Evolutionary conservation across 495 filamentous ascomycete genomes (phyloP).

Genomic region (Pseudomonodictys pantanalensis): DNA sequence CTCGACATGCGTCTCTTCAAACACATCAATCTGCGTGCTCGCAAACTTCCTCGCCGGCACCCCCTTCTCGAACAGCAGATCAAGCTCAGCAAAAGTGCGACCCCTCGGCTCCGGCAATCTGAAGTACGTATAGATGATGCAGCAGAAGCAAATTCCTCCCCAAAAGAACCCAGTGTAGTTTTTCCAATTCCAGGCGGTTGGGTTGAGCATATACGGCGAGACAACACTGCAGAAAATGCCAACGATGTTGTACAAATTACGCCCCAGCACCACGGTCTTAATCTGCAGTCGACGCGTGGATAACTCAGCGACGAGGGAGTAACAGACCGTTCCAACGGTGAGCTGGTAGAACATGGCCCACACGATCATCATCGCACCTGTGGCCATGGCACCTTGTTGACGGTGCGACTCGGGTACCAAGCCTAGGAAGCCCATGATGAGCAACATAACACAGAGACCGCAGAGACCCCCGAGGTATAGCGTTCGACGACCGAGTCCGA

Average conservation of each 20-base stretch:
- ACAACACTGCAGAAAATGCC: constrained; percentile 44
- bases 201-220: constrained; percentile 52
- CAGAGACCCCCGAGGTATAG: constrained; percentile 40
- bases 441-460: constrained; percentile 39
- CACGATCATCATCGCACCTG: constrained; percentile 52
- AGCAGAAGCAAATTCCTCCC: constrained; percentile 51
- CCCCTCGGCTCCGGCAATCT: constrained; percentile 41
- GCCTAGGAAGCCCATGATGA: constrained; percentile 43
- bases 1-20: constrained; percentile 33
- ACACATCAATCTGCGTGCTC: constrained; percentile 38
- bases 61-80: constrained; percentile 40
- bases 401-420: constrained; percentile 32
- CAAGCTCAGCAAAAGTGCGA: constrained; percentile 40
- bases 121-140: constrained; percentile 43
- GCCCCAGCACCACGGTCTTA: constrained; percentile 55
- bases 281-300: constrained; percentile 53
- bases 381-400: constrained; percentile 39
- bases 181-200: constrained; percentile 54
- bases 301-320: constrained; percentile 59
- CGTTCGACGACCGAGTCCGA: constrained; percentile 40
- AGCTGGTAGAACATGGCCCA: constrained; percentile 56
- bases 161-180: constrained; percentile 55
- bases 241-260: constrained; percentile 56
- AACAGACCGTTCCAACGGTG: constrained; percentile 59
- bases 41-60: constrained; percentile 41